A percentile compares a stretch with the other conserved stretches of the same genome.
Conservation (phyloP, 179 eudicot species). For the Patellifolia procumbens region DNA sequence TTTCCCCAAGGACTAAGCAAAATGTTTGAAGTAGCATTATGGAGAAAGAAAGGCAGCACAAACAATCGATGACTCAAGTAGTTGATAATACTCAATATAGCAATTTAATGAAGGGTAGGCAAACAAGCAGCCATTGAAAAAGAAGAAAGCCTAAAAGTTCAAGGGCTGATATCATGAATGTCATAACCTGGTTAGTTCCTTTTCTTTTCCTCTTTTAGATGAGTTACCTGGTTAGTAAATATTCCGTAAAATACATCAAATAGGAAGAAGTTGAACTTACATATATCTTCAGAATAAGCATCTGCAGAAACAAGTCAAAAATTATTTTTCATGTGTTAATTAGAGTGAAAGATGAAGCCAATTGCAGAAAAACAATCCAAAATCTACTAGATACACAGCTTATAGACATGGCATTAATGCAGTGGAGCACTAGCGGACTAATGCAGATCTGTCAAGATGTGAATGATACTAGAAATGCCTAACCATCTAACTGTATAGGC, state of each 20-base stretch:
- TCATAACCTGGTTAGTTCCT: no score
- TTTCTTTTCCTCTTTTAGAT: neutral
- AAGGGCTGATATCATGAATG: no score
- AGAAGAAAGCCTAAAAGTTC: neutral
- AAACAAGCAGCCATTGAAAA: neutral
- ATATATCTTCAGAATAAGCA: conserved; percentile 55
- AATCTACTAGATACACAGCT: neutral
- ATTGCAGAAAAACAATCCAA: neutral
- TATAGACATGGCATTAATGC: neutral
- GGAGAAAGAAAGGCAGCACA: no score
- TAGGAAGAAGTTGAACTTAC: conserved; percentile 50
- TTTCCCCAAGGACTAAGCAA: no score
- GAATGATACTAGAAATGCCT: neutral
- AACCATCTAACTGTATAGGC: neutral
- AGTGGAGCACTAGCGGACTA: neutral
- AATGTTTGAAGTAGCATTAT: no score
- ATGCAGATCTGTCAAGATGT: neutral
- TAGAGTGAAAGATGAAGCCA: conserved; percentile 4
- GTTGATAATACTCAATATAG: neutral
- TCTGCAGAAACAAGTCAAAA: conserved; percentile 51
- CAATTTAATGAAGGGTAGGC: neutral
- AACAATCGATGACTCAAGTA: no score
- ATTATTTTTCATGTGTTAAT: neutral
- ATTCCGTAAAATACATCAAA: neutral
- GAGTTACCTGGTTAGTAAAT: no score